Percentiles rank a stretch among this genome's conserved stretches.
These are phyloP conservation scores for Grigorovia transvaalensis DNA, from an alignment of 805 yeast species.

Conservation along the genomic window DNA sequence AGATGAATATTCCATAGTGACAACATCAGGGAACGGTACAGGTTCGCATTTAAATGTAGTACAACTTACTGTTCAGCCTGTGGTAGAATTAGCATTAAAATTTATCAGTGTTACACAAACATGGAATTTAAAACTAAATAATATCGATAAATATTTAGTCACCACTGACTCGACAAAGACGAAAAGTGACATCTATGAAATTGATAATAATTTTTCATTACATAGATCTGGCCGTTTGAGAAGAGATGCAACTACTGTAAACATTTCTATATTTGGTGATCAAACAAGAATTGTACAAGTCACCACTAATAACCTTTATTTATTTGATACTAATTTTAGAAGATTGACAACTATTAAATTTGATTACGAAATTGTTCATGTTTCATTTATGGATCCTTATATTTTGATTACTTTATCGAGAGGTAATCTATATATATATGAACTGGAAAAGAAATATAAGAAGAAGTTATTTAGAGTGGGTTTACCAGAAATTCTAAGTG, in stretches of 20 bases:
- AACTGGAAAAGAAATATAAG: constrained; percentile 30
- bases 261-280: constrained; percentile 48
- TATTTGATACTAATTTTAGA: constrained; percentile 55
- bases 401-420: constrained; percentile 53
- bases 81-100: constrained; percentile 53
- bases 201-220: constrained; percentile 50
- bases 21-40: constrained; percentile 54
- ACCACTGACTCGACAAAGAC: constrained; percentile 58
- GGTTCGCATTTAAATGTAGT: constrained; percentile 50
- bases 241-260: constrained; percentile 52
- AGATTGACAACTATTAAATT: constrained; percentile 40
- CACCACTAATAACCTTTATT: constrained; percentile 50
- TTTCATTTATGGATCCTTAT: constrained; percentile 52
- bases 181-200: constrained; percentile 59
- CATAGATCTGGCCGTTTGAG: constrained; percentile 53
- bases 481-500: constrained; percentile 30
- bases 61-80: constrained; percentile 60
- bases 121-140: constrained; percentile 51
- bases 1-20: constrained; percentile 56
- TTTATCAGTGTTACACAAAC: constrained; percentile 63
- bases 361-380: constrained; percentile 54
- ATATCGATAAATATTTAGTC: constrained; percentile 47
- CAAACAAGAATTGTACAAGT: constrained; percentile 62
- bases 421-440: constrained; percentile 59
- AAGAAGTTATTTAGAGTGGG: constrained; percentile 29